A percentile compares a stretch with the other conserved stretches of the same genome.
Evolutionary conservation across 257 asterid genomes (phyloP).

Genomic region (Cruciata laevipes): DNA sequence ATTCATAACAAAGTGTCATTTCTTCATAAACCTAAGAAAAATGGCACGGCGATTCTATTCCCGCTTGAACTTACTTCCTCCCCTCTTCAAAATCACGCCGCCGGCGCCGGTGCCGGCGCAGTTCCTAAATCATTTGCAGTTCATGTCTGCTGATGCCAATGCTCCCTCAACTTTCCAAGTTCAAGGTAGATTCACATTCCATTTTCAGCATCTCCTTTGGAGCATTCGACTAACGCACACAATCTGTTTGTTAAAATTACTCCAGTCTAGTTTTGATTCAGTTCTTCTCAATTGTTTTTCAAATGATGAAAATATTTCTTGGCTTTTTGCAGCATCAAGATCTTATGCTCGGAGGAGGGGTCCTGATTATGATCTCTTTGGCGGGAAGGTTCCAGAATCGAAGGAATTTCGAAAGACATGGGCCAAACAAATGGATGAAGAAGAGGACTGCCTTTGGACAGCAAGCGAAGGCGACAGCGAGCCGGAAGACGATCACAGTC

Average conservation of each 20-base stretch:
- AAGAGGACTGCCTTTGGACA: conserved; percentile 85
- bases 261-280: not conserved
- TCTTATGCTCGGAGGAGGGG: conserved; percentile 49
- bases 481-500: conserved; percentile 33
- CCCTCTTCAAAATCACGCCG: conserved; percentile 7
- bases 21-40: not conserved
- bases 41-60: conserved; percentile 20
- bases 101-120: not conserved
- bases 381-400: conserved; percentile 54
- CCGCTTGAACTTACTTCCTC: conserved; percentile 11
- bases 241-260: conserved; percentile 16
- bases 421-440: conserved; percentile 82
- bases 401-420: conserved; percentile 68
- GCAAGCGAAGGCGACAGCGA: conserved; percentile 72
- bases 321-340: conserved; percentile 43
- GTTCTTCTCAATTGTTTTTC: not conserved
- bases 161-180: conserved; percentile 14
- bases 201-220: not conserved
- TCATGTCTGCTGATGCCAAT: not conserved
- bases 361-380: conserved; percentile 64
- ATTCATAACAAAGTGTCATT: too few species aligned
- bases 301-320: not conserved
- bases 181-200: conserved; percentile 26
- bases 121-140: not conserved
- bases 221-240: not conserved